Conservation (phyloP, 176 grass and related monocot genomes). For the Pharus latifolius region DNA sequence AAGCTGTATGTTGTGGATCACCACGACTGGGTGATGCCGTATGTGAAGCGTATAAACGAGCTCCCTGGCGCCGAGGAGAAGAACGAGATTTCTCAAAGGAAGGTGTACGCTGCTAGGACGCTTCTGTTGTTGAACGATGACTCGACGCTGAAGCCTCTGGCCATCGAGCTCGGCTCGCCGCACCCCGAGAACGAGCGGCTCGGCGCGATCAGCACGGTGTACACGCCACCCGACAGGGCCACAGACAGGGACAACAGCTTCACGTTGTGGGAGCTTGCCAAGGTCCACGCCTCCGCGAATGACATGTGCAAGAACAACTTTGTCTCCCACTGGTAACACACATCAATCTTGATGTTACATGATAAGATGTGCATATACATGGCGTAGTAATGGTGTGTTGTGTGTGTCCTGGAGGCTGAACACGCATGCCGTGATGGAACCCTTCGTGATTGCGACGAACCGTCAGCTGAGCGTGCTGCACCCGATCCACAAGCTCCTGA, state of each 20-base stretch:
- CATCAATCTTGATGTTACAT: not conserved
- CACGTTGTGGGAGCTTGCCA: slow-evolving; percentile 35
- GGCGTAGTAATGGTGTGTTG: too few relatives aligned
- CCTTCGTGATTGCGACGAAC: slow-evolving; percentile 37
- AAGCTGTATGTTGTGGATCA: slow-evolving; percentile 38
- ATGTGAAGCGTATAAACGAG: not conserved
- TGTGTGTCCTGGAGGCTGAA: slow-evolving; percentile 20
- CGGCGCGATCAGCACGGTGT: slow-evolving; percentile 17
- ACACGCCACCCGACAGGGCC: slow-evolving; percentile 21
- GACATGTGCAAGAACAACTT: slow-evolving; percentile 40
- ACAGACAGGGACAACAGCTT: not conserved
- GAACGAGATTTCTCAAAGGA: slow-evolving; percentile 14
- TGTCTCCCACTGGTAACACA: slow-evolving; percentile 41
- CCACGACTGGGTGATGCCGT: slow-evolving; percentile 44
- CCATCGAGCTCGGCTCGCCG: slow-evolving; percentile 47
- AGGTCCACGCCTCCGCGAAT: slow-evolving; percentile 31
- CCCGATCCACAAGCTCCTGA: slow-evolving; percentile 34
- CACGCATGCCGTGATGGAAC: slow-evolving; percentile 36
- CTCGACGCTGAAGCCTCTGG: slow-evolving; percentile 25
- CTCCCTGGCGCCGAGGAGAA: slow-evolving; percentile 15
- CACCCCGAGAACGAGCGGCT: slow-evolving; percentile 18
- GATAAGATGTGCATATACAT: too few relatives aligned
- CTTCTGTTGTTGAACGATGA: slow-evolving; percentile 30
- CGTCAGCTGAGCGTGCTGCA: slow-evolving; percentile 37
- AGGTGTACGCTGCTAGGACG: slow-evolving; percentile 30